Conservation (phyloP, 73 alveolate species). For the Tetrahymena elliotti region DNA sequence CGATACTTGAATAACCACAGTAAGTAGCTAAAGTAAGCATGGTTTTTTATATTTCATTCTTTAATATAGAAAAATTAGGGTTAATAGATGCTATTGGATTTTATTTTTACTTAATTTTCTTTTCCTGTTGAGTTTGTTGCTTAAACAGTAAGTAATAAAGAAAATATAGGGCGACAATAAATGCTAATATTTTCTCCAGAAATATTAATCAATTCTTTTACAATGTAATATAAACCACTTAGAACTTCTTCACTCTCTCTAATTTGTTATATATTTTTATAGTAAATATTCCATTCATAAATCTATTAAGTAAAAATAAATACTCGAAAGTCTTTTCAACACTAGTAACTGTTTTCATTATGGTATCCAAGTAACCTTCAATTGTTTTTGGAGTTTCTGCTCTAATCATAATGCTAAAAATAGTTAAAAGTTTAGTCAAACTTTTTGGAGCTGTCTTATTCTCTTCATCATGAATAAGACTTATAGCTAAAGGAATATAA, state of each 20-base stretch:
- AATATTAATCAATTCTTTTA: neutral
- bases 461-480: slow-evolving; percentile 2
- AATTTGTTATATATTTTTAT: neutral
- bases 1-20: slow-evolving; percentile 61
- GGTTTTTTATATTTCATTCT: slow-evolving; percentile 40
- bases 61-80: slow-evolving; percentile 25
- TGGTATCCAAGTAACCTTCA: neutral
- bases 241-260: neutral
- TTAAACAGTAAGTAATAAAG: neutral
- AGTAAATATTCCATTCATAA: neutral
- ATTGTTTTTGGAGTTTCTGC: slow-evolving; percentile 15
- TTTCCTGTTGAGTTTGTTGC: neutral
- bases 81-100: neutral
- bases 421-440: neutral
- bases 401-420: slow-evolving; percentile 11
- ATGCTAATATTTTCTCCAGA: neutral
- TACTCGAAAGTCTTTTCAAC: neutral
- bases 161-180: neutral
- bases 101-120: neutral
- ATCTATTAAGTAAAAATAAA: neutral
- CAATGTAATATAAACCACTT: neutral
- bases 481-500: slow-evolving; percentile 21
- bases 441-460: slow-evolving; percentile 2
- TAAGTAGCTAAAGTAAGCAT: slow-evolving; percentile 56
- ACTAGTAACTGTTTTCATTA: slow-evolving; percentile 1